A percentile compares a stretch with the other conserved stretches of the same genome.
Conservation (phyloP, 2,329 filamentous ascomycete species). For the Monilinia fructicola region DNA sequence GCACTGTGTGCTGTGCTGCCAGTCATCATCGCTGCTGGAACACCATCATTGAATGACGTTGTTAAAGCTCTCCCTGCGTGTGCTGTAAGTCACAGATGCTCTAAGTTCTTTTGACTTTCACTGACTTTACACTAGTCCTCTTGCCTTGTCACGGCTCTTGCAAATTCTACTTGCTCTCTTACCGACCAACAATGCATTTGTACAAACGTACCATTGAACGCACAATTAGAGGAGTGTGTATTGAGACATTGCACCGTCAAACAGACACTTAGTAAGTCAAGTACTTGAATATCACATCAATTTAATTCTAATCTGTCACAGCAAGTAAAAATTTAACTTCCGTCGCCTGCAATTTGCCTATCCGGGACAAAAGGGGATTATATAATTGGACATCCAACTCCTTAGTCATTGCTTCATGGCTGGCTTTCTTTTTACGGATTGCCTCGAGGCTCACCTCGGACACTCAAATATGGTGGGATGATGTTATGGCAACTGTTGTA, state of each 20-base stretch:
- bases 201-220: conserved; percentile 5
- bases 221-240: conserved; percentile 4
- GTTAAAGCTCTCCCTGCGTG: conserved; percentile 8
- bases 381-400: conserved; percentile 13
- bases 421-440: conserved; percentile 13
- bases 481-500: conserved; percentile 9
- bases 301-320: background rate
- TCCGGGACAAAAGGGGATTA: background rate
- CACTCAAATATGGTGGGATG: conserved; percentile 18
- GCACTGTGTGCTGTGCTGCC: conserved; percentile 1
- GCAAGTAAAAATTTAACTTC: conserved; percentile 18
- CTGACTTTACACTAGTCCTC: conserved; percentile 7
- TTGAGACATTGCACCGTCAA: conserved; percentile 9
- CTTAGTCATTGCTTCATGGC: conserved; percentile 14
- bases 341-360: conserved; percentile 3
- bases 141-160: conserved; percentile 11
- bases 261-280: conserved; percentile 7
- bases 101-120: background rate
- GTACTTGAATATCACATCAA: background rate
- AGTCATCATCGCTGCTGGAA: background rate
- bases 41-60: conserved; percentile 1
- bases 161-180: conserved; percentile 6
- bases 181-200: conserved; percentile 22
- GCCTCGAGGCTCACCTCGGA: background rate
- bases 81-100: conserved; percentile 12